phyloP scores from a whole-genome alignment of 2,329 filamentous ascomycete genomes.

The Mariannaea sp. region DNA sequence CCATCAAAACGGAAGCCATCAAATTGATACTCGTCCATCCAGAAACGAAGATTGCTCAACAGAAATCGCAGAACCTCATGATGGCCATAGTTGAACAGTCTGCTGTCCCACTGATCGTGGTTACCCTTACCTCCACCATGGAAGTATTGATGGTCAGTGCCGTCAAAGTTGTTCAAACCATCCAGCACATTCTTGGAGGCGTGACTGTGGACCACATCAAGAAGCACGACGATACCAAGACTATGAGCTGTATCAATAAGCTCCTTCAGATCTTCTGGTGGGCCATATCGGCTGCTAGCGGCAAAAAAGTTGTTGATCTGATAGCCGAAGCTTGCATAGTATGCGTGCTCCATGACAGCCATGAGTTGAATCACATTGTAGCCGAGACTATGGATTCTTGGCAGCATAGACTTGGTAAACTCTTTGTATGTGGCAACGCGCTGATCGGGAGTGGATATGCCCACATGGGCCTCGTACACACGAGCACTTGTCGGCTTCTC shows the following conservation, averaged over 20 bases:
- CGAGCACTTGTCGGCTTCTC: slow-evolving; percentile 84
- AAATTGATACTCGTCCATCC: slow-evolving; percentile 98
- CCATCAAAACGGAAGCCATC: slow-evolving; percentile 98
- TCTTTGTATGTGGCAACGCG: slow-evolving; percentile 95
- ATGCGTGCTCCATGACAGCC: slow-evolving; percentile 99
- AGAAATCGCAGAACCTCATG: slow-evolving; percentile 97
- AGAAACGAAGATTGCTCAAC: slow-evolving; percentile 93
- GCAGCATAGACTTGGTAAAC: slow-evolving; percentile 90
- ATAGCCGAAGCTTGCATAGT: slow-evolving; percentile 98
- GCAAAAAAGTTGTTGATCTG: slow-evolving; percentile 99
- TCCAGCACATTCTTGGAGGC: slow-evolving; percentile 97
- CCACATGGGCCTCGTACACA: slow-evolving; percentile 98
- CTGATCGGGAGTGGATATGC: slow-evolving; percentile 90
- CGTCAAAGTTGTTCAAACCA: slow-evolving; percentile 94
- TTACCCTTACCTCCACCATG: slow-evolving; percentile 82
- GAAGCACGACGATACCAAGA: slow-evolving; percentile 85
- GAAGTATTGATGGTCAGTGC: slow-evolving; percentile 94
- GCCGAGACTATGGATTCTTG: slow-evolving; percentile 84
- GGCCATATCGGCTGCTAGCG: slow-evolving; percentile 91
- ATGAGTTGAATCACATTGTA: slow-evolving; percentile 99
- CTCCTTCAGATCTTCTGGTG: slow-evolving; percentile 94
- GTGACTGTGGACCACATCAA: slow-evolving; percentile 97
- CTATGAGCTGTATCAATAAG: slow-evolving; percentile 93
- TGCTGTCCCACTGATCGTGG: slow-evolving; percentile 94
- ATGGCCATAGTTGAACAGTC: slow-evolving; percentile 94